Conservation (phyloP, 2,329 filamentous ascomycete genomes). For the Beauveria scarabaeidicola region DNA sequence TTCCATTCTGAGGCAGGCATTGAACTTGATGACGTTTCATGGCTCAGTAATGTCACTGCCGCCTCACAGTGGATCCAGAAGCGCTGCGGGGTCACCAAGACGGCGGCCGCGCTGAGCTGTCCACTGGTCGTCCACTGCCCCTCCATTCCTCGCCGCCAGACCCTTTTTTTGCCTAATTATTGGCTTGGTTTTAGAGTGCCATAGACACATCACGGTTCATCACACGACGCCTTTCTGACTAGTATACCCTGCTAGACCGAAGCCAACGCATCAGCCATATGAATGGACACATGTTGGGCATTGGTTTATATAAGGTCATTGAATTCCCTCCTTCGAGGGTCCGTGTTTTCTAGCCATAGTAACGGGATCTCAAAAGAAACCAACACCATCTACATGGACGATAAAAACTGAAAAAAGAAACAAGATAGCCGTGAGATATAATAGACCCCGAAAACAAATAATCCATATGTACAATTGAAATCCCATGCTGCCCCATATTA, state of each 20-base stretch:
- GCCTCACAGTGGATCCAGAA: not conserved
- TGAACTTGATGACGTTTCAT: constrained; percentile 1
- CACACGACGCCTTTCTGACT: not conserved
- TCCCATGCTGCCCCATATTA: constrained; percentile 1
- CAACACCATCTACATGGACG: not conserved
- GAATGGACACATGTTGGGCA: not conserved
- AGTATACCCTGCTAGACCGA: not conserved
- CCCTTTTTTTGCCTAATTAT: too few relatives aligned
- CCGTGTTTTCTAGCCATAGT: not conserved
- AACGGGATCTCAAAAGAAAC: not conserved
- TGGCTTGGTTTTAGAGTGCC: not conserved
- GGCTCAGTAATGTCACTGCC: constrained; percentile 1
- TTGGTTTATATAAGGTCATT: not conserved
- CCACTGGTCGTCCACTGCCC: not conserved
- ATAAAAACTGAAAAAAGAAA: not conserved
- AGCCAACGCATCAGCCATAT: not conserved
- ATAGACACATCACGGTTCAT: not conserved
- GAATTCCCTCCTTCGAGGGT: not conserved
- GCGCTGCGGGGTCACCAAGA: not conserved
- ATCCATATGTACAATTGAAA: not conserved
- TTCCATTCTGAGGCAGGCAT: not conserved
- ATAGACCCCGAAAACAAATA: not conserved
- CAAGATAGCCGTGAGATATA: not conserved
- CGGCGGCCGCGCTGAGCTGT: not conserved
- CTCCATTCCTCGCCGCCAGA: not conserved